Evolutionary conservation across 805 yeast genomes (phyloP).

Genomic region (Starmerella roubikii): DNA sequence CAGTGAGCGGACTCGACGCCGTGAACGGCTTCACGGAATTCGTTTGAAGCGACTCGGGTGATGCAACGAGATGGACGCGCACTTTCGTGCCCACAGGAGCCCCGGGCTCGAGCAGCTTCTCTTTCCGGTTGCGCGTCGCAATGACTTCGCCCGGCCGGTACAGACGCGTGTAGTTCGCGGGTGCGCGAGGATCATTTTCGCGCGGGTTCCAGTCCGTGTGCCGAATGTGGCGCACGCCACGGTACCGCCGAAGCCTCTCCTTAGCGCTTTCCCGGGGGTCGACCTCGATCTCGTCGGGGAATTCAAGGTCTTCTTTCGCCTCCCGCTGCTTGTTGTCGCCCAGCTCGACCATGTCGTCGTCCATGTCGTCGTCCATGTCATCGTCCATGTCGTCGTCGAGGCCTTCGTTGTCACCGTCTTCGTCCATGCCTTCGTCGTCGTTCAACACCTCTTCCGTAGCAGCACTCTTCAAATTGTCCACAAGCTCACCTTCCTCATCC

Average conservation of each 20-base stretch:
- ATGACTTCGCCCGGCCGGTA: slow-evolving; percentile 62
- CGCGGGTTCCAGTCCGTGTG: slow-evolving; percentile 78
- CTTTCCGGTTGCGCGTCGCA: slow-evolving; percentile 55
- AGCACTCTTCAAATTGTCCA: slow-evolving; percentile 1
- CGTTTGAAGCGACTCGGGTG: slow-evolving; percentile 1
- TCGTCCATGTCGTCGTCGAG: slow-evolving; percentile 46
- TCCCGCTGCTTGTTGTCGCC: slow-evolving; percentile 28
- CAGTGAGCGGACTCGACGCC: slow-evolving; percentile 23
- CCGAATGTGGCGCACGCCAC: slow-evolving; percentile 76
- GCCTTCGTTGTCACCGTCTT: slow-evolving; percentile 32
- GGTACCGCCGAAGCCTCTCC: slow-evolving; percentile 60
- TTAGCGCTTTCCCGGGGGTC: slow-evolving; percentile 61
- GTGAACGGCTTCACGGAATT: slow-evolving; percentile 31
- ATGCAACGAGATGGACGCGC: slow-evolving; percentile 35
- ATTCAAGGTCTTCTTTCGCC: slow-evolving; percentile 75
- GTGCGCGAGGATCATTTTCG: slow-evolving; percentile 63
- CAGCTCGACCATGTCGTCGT: slow-evolving; percentile 30
- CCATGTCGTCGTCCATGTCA: slow-evolving; percentile 12
- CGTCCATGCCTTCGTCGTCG: slow-evolving; percentile 38
- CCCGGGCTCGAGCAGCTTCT: slow-evolving; percentile 34
- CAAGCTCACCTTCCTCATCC: slow-evolving; percentile 23
- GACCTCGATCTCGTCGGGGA: slow-evolving; percentile 90
- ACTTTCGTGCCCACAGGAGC: slow-evolving; percentile 55
- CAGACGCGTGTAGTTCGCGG: slow-evolving; percentile 64
- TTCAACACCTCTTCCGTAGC: slow-evolving; percentile 12